Base-by-base conservation (phyloP, 257 asterid genomes). In the Eucommia ulmoides region DNA sequence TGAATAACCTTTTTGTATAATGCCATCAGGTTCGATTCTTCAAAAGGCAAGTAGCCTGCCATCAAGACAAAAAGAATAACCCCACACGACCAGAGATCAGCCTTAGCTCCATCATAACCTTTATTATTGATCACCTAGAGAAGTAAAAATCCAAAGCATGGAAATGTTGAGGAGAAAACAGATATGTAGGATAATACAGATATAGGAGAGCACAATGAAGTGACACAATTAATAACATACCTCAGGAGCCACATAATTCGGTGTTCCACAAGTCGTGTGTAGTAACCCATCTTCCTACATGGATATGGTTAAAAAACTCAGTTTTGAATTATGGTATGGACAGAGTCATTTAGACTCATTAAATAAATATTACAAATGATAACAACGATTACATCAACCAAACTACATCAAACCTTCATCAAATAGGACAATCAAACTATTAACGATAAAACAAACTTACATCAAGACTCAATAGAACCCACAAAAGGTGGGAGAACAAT, bases 201-300 rank as follows among this genome's bases (percentile, higher is more conserved):
- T n/a, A n/a, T n/a, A n/a, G n/a, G n/a, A n/a, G n/a, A n/a, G n/a
- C n/a, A n/a, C n/a, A n/a, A n/a, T n/a, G n/a, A n/a, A n/a, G n/a
- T n/a, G n/a, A n/a, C n/a, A n/a, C n/a, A n/a, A n/a, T n/a, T n/a
- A n/a, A n/a, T n/a, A n/a, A 24, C 54, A 22, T 60, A 82, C 77
- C 96, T 89, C 98, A 0, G 98, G 98, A 62, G 98, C 96, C 47
- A 89, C 98, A 71, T 89, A 89, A 71, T 89, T 89, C 22, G 98
- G 98, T 3, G 98, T 89, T 45, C 98, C 98, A 61, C 96, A 85
- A 41, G 98, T 78, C 21, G 98, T 89, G 70, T 89, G 98, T 64
- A 89, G 93, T 58, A 89, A 70, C 41, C 98, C 98, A 65, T 85
- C 94, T 58, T 85, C 96, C 98, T 89, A 69, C 17, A 62, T 24